A percentile compares a stretch with the other conserved stretches of the same genome.
phyloP scores from a whole-genome alignment of 805 yeast genomes.

The Pichia manshurica region DNA sequence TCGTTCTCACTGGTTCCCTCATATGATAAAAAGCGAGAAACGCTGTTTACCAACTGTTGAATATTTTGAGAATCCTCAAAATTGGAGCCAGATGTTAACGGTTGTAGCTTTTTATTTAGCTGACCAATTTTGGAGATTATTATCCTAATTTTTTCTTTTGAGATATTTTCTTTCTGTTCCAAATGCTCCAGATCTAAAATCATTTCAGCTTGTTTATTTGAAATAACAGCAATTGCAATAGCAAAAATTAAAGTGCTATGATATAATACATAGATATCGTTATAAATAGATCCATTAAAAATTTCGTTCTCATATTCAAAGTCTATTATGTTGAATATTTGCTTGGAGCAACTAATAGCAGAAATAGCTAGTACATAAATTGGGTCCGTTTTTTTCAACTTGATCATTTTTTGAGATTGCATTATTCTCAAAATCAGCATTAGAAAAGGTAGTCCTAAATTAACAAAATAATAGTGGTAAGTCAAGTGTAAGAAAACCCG shows the following conservation, averaged over 20 bases:
- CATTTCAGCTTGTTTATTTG: not conserved
- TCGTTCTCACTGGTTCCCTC: not conserved
- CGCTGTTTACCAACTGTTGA: not conserved
- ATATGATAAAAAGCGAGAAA: not conserved
- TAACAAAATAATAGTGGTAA: conserved; percentile 9
- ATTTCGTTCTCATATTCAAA: conserved; percentile 4
- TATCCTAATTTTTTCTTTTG: conserved; percentile 4
- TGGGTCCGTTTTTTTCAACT: conserved; percentile 4
- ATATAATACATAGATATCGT: conserved; percentile 8
- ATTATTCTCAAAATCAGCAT: conserved; percentile 5
- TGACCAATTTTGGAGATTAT: conserved; percentile 3
- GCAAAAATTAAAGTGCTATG: conserved; percentile 8
- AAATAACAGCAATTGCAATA: conserved; percentile 6
- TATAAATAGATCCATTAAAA: conserved; percentile 10
- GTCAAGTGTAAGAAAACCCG: conserved; percentile 4
- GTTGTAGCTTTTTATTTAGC: conserved; percentile 1
- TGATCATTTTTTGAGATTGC: conserved; percentile 5
- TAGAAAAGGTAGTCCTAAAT: conserved; percentile 12
- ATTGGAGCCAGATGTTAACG: conserved; percentile 8
- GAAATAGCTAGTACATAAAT: conserved; percentile 4
- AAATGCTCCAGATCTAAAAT: conserved; percentile 5
- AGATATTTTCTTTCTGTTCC: conserved; percentile 2
- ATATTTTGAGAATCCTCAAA: not conserved
- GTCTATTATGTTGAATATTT: conserved; percentile 6
- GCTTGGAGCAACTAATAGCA: conserved; percentile 10